A percentile compares a stretch with the other conserved stretches of the same genome.
Evolutionary conservation across 768 basidiomycete genomes (phyloP).

Genomic region (Mycena alexandri): DNA sequence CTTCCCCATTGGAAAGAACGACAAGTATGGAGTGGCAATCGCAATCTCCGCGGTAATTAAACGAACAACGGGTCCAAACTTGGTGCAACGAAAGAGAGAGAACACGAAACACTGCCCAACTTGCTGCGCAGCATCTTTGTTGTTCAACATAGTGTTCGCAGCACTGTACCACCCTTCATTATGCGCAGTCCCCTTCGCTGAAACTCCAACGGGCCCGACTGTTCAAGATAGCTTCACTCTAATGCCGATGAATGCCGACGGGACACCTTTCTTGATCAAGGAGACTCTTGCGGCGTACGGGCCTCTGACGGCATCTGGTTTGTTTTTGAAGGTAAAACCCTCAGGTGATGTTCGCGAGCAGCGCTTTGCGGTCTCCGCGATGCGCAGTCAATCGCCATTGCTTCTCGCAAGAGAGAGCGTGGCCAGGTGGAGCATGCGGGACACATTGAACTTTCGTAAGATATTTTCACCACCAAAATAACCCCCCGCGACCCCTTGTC

Average conservation of each 20-base stretch:
- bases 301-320: background rate
- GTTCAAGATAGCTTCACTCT: conserved; percentile 22
- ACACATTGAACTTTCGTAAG: conserved; percentile 2
- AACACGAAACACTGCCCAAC: background rate
- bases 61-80: too few relatives aligned
- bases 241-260: conserved; percentile 32
- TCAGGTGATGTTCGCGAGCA: background rate
- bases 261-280: conserved; percentile 8
- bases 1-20: background rate
- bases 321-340: background rate
- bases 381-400: conserved; percentile 14
- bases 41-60: background rate
- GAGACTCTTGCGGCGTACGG: background rate
- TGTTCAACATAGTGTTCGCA: conserved; percentile 5
- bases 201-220: background rate
- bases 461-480: conserved; percentile 8
- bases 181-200: conserved; percentile 20
- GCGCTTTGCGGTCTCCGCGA: background rate
- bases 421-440: too few relatives aligned
- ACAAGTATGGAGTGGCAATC: background rate
- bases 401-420: too few relatives aligned
- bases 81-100: background rate
- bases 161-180: background rate
- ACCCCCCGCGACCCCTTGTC: background rate
- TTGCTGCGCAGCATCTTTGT: conserved; percentile 15